These are phyloP conservation scores for Simplicillium aogashimaense DNA, from an alignment of 2,329 filamentous ascomycete species.

Conservation along the genomic window DNA sequence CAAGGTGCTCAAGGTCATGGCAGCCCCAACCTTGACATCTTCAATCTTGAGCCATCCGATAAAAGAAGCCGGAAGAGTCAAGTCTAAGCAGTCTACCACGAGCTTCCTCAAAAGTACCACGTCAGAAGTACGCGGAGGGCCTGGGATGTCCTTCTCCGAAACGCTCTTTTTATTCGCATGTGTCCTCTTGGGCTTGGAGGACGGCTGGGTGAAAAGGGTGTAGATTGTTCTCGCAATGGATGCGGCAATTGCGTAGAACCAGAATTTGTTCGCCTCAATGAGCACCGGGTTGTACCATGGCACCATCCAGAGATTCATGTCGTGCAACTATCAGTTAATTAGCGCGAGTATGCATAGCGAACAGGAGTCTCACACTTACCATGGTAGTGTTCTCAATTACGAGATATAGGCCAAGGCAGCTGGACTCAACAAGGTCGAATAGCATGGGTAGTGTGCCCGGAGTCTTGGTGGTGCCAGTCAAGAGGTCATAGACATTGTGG, in stretches of 20 bases:
- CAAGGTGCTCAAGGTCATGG: constrained; percentile 6
- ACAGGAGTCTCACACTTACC: neutral
- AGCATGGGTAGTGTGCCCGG: neutral
- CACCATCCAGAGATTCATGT: constrained; percentile 5
- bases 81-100: constrained; percentile 2
- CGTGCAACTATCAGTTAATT: constrained; percentile 1
- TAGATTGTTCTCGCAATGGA: constrained; percentile 1
- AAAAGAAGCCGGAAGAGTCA: constrained; percentile 5
- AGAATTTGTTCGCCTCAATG: constrained; percentile 7
- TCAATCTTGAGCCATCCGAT: constrained; percentile 5
- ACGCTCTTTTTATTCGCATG: neutral
- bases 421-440: constrained; percentile 4
- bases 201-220: neutral
- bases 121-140: neutral
- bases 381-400: constrained; percentile 6
- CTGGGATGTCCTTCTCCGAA: neutral
- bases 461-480: neutral
- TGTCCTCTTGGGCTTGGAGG: neutral
- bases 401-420: constrained; percentile 5
- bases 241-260: constrained; percentile 7
- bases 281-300: constrained; percentile 5
- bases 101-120: constrained; percentile 1
- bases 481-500: constrained; percentile 1
- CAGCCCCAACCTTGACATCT: constrained; percentile 2
- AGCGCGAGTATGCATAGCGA: too few relatives aligned